Evolutionary conservation across 805 yeast species (phyloP).

Genomic region (Pichia pseudocactophila): DNA sequence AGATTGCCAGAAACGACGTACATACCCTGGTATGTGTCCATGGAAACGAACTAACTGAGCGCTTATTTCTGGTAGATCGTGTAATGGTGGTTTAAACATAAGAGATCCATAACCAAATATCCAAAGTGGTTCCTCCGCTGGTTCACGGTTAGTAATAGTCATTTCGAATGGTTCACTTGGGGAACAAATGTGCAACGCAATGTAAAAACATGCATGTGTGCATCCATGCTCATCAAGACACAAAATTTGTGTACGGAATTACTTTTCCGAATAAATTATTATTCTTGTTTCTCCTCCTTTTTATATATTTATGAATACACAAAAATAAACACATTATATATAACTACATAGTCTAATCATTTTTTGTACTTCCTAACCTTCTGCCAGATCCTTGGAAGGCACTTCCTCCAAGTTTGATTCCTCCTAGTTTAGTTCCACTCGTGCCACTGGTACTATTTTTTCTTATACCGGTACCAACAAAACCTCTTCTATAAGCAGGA

Average conservation of each 20-base stretch:
- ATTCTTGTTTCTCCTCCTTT: no score
- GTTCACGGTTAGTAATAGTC: conserved; percentile 37
- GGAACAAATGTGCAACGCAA: no score
- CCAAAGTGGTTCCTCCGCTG: conserved; percentile 6
- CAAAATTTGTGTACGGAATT: no score
- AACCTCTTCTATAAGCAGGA: conserved; percentile 21
- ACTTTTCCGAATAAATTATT: no score
- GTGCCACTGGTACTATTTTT: conserved; percentile 8
- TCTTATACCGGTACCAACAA: conserved; percentile 14
- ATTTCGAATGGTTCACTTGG: no score
- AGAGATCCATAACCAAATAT: conserved; percentile 80
- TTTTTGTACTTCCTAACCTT: conserved; percentile 2
- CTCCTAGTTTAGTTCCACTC: not conserved
- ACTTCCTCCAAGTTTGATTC: not conserved
- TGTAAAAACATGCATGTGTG: no score
- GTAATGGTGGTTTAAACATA: conserved; percentile 82
- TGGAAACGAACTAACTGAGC: conserved; percentile 33
- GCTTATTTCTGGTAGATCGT: conserved; percentile 32
- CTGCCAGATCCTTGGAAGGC: conserved; percentile 5
- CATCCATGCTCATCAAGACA: no score
- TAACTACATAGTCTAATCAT: conserved; percentile 21
- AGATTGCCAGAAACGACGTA: conserved; percentile 86
- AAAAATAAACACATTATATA: no score
- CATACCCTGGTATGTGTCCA: conserved; percentile 68
- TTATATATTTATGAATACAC: no score